phyloP scores from a whole-genome alignment of 2,329 filamentous ascomycete species.

The Incumbomyces delicatus region DNA sequence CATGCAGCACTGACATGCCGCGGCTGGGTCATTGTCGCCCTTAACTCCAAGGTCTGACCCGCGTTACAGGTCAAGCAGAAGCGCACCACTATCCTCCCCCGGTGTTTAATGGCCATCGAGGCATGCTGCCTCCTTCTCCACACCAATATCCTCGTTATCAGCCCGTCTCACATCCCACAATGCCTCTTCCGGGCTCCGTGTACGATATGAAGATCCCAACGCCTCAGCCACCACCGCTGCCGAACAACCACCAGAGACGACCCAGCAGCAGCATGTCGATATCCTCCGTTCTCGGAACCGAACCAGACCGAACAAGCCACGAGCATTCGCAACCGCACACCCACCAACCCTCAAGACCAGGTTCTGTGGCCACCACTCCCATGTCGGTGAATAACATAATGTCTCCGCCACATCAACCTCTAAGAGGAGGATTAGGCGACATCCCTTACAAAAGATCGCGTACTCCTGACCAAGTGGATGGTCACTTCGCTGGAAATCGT shows the following conservation, averaged over 20 bases:
- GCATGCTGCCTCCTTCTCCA: conserved; percentile 7
- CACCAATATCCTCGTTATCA: conserved; percentile 6
- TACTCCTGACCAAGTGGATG: conserved; percentile 50
- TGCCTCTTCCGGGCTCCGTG: not conserved
- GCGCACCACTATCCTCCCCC: conserved; percentile 12
- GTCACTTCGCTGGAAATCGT: conserved; percentile 30
- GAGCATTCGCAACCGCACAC: conserved; percentile 36
- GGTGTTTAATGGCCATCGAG: conserved; percentile 15
- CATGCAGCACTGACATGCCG: not conserved
- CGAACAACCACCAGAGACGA: conserved; percentile 23
- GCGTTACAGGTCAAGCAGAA: conserved; percentile 15
- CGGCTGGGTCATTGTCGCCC: too few relatives aligned
- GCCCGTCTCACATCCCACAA: not conserved
- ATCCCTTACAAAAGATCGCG: conserved; percentile 58
- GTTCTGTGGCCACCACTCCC: conserved; percentile 26
- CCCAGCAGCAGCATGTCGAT: conserved; percentile 62
- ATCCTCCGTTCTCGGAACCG: conserved; percentile 58
- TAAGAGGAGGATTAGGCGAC: conserved; percentile 43
- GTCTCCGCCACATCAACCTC: conserved; percentile 33
- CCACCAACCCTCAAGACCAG: conserved; percentile 10
- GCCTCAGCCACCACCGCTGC: conserved; percentile 14
- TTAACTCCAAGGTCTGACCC: too few relatives aligned
- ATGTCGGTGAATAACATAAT: conserved; percentile 30
- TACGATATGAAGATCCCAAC: conserved; percentile 5
- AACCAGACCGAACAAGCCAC: conserved; percentile 36